Percentiles rank a stretch among this genome's conserved stretches.
Conservation (phyloP, 1,284 basidiomycete species). For the Tilletia indica region DNA sequence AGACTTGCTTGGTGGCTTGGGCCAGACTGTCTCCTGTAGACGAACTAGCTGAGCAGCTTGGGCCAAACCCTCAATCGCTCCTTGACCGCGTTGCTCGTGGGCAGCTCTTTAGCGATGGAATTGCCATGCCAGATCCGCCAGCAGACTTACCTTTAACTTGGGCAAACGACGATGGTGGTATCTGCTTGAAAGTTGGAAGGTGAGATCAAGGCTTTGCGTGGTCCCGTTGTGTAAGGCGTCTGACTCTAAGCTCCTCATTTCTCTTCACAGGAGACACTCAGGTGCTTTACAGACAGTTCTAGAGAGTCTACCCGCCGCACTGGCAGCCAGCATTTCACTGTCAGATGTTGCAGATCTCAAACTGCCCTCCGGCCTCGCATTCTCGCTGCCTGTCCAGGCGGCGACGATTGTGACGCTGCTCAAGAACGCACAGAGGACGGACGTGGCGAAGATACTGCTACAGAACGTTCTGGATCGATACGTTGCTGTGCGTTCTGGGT, state of each 20-base stretch:
- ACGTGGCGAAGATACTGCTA: slow-evolving; percentile 32
- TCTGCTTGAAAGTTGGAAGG: slow-evolving; percentile 6
- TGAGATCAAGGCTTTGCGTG: not conserved
- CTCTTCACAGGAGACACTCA: too few relatives aligned
- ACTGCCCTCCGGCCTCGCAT: slow-evolving; percentile 30
- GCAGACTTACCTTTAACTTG: not conserved
- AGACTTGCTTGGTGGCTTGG: slow-evolving; percentile 40
- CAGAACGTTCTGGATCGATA: slow-evolving; percentile 34
- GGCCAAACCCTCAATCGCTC: slow-evolving; percentile 16
- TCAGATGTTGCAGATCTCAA: slow-evolving; percentile 8
- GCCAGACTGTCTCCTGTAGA: slow-evolving; percentile 33
- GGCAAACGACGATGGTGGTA: not conserved
- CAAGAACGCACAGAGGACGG: slow-evolving; percentile 28
- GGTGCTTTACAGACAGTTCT: not conserved
- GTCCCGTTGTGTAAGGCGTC: not conserved
- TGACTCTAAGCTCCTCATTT: too few relatives aligned
- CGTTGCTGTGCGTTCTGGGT: slow-evolving; percentile 20
- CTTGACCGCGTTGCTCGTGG: not conserved
- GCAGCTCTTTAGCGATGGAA: not conserved
- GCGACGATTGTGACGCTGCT: slow-evolving; percentile 36
- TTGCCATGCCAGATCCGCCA: not conserved
- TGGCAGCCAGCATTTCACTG: not conserved
- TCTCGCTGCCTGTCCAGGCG: slow-evolving; percentile 31
- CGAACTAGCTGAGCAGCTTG: slow-evolving; percentile 24
- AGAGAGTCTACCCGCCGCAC: not conserved